Conservation (phyloP, 306 rosid species). For the Neltuma alba region DNA sequence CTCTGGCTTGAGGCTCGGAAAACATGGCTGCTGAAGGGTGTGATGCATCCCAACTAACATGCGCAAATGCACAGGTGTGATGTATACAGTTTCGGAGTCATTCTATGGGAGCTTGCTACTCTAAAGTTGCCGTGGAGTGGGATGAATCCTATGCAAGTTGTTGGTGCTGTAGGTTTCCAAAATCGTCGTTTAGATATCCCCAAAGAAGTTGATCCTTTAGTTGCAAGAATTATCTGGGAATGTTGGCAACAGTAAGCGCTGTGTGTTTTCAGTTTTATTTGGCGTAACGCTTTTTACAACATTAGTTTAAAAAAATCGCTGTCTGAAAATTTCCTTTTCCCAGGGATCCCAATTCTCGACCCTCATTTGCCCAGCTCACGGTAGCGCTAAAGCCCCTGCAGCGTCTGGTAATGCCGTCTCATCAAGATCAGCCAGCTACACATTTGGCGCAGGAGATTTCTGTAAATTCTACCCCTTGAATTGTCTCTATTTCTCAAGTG, state of each 20-base stretch:
- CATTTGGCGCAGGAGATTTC: slow-evolving; percentile 71
- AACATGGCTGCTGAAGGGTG: slow-evolving; percentile 20
- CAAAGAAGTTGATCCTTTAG: slow-evolving; percentile 87
- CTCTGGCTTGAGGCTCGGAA: slow-evolving; percentile 16
- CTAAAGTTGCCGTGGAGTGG: slow-evolving; percentile 92
- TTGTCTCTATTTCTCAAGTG: slow-evolving; percentile 47
- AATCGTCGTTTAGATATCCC: slow-evolving; percentile 95
- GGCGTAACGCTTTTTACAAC: neutral
- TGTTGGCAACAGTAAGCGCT: slow-evolving; percentile 98
- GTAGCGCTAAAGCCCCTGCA: slow-evolving; percentile 85
- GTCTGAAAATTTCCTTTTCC: slow-evolving; percentile 12
- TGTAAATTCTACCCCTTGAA: slow-evolving; percentile 82
- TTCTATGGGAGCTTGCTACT: slow-evolving; percentile 99
- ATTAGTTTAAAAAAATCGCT: no score
- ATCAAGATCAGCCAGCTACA: slow-evolving; percentile 73
- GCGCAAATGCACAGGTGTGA: slow-evolving; percentile 75
- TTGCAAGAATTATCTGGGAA: slow-evolving; percentile 88
- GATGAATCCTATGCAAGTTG: slow-evolving; percentile 99
- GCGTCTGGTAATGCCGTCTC: slow-evolving; percentile 66
- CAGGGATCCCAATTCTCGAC: slow-evolving; percentile 96
- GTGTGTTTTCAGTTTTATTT: slow-evolving; percentile 34
- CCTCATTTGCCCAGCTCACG: slow-evolving; percentile 80
- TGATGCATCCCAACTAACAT: slow-evolving; percentile 9
- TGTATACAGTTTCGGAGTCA: slow-evolving; percentile 97
- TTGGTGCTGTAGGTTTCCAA: slow-evolving; percentile 99